Evolutionary conservation across 306 rosid species (phyloP), one percentile per base, ranked within the genome.

Genomic region (Prunus kanzakura): DNA sequence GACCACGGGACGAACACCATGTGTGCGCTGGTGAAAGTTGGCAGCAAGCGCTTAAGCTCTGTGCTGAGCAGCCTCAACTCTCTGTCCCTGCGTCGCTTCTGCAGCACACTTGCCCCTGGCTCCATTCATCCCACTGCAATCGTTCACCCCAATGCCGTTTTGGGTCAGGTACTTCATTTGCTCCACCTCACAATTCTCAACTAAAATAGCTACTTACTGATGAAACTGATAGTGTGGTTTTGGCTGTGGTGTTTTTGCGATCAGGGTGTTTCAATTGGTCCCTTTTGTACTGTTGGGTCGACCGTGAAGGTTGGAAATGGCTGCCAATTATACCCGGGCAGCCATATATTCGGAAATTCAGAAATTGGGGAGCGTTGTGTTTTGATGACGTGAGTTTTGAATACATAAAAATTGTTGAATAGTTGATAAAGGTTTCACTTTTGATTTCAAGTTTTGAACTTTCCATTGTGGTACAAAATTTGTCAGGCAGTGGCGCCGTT

Each of bases 191-290:
- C 58, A 18, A 4, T 22, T 15, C 13, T 46, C 30, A 11, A 41
- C 38, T 16, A 25, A 46, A 60, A 18, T 16, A 60, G 68, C 45
- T 20, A 4, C 38, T 4, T 47, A 16, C 14, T 29, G 49, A 56
- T 16, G 18, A 55, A 58, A 76, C 56, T 76, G 30, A 38, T 41
- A 22, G 46, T 64, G 73, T 69, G 54, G 47, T 68, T 64, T 45
- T 69, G 64, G 35, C 75, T 60, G 61, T 51, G 45, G 62, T 19
- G 25, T 38, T 43, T 81, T 70, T 77, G 30, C 80, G 82, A 55
- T 49, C 84, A 91, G 97, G 97, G 91, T 76, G 93, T 91, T 78
- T 90, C 95, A 15, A 79, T 95, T 80, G 99, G 99, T 54, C 97
- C 99, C 38, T 95, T 95, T 82, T 95, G 98, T 81, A 82, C 99